Conservation (phyloP, 1,284 basidiomycete species). For the Trametes hirsuta region DNA sequence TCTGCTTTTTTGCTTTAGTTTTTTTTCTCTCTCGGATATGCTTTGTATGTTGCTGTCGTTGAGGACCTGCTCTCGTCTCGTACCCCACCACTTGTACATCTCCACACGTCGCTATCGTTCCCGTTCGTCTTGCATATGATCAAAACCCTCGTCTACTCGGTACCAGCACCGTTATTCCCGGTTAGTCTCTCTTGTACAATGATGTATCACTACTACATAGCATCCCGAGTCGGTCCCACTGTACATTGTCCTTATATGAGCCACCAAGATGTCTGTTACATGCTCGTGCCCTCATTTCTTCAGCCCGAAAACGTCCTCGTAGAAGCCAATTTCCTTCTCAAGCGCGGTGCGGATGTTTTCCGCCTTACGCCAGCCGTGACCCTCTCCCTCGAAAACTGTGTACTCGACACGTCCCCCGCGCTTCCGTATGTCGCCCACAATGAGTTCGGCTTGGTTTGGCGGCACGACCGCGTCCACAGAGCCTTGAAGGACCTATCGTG, state of each 20-base stretch:
- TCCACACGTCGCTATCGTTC: neutral
- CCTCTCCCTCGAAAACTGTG: conserved; percentile 53
- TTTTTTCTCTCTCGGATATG: neutral
- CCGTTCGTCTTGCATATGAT: neutral
- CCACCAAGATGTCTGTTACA: neutral
- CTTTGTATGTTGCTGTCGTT: neutral
- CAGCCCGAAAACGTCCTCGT: conserved; percentile 34
- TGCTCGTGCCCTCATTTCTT: conserved; percentile 1
- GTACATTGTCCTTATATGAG: neutral
- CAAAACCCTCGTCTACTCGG: neutral
- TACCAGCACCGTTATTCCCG: neutral
- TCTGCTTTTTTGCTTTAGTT: neutral
- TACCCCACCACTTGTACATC: neutral
- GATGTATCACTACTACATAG: conserved; percentile 1
- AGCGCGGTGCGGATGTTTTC: conserved; percentile 50
- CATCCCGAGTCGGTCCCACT: neutral
- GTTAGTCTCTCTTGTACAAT: conserved; percentile 2
- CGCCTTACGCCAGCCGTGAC: conserved; percentile 53
- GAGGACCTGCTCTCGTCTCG: conserved; percentile 2
- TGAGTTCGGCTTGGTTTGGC: conserved; percentile 52
- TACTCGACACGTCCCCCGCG: conserved; percentile 49
- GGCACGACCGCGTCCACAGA: conserved; percentile 48
- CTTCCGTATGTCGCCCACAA: conserved; percentile 45
- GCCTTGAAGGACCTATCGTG: conserved; percentile 52
- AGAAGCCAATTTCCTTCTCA: conserved; percentile 45